These are phyloP conservation scores for Leishmania guyanensis DNA, from an alignment of 208 protist species.

Conservation along the genomic window DNA sequence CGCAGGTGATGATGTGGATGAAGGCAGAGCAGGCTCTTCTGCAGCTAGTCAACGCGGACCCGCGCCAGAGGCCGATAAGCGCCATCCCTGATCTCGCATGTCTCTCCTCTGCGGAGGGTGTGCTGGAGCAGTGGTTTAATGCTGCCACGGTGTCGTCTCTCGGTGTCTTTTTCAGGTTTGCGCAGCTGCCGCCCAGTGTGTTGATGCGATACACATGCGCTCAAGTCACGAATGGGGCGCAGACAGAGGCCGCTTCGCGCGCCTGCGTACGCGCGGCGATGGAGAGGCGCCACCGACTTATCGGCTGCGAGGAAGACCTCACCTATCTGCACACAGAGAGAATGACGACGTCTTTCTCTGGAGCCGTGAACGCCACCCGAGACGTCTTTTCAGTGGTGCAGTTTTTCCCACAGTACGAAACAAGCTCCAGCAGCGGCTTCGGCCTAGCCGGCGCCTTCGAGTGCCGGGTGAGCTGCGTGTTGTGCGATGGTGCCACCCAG, in stretches of 20 bases:
- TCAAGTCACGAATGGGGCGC: slow-evolving; percentile 14
- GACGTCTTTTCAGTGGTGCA: slow-evolving; percentile 57
- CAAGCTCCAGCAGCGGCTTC: slow-evolving; percentile 16
- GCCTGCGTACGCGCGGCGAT: slow-evolving; percentile 45
- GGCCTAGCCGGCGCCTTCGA: slow-evolving; percentile 66
- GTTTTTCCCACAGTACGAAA: slow-evolving; percentile 60
- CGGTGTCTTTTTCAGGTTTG: slow-evolving; percentile 58
- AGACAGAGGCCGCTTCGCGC: slow-evolving; percentile 33
- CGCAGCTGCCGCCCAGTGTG: slow-evolving; percentile 26
- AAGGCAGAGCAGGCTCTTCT: slow-evolving; percentile 67
- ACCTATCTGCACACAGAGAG: slow-evolving; percentile 45
- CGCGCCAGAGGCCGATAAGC: slow-evolving; percentile 16
- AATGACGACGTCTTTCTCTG: too few species aligned
- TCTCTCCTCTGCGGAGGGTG: slow-evolving; percentile 51
- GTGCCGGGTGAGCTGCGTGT: slow-evolving; percentile 75
- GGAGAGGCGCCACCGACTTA: slow-evolving; percentile 37
- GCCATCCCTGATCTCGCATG: slow-evolving; percentile 32
- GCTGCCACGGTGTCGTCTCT: slow-evolving; percentile 53
- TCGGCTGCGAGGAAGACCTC: slow-evolving; percentile 46
- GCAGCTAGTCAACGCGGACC: slow-evolving; percentile 25
- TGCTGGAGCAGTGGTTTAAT: slow-evolving; percentile 70
- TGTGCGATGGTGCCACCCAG: slow-evolving; percentile 35
- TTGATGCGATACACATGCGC: slow-evolving; percentile 22
- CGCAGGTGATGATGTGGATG: slow-evolving; percentile 70
- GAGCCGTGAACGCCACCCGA: background rate